Percentiles rank a stretch among this genome's conserved stretches.
These are phyloP conservation scores for Geotrichum europaeum DNA, from an alignment of 1,139 yeast genomes.

Conservation along the genomic window DNA sequence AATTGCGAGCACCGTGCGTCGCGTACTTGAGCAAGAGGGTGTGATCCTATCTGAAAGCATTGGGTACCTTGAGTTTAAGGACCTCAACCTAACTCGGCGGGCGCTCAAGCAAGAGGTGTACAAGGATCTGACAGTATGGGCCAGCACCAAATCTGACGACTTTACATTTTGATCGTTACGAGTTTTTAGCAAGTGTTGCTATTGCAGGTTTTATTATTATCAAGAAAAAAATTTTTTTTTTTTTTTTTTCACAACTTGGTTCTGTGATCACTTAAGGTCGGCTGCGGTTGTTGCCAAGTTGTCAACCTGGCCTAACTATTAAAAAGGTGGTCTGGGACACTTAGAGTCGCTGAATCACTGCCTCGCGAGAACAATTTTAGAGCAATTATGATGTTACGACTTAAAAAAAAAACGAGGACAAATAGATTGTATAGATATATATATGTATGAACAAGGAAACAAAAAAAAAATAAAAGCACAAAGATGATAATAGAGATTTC, in stretches of 20 bases:
- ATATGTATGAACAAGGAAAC: not conserved
- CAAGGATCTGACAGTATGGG: slow-evolving; percentile 28
- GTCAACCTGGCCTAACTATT: not conserved
- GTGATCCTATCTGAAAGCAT: not conserved
- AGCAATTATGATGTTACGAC: slow-evolving; percentile 4
- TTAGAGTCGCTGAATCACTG: not conserved
- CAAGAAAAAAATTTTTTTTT: no score
- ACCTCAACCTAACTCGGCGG: slow-evolving; percentile 19
- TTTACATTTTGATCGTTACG: slow-evolving; percentile 20
- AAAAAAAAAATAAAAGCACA: not conserved
- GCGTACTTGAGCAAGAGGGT: slow-evolving; percentile 1
- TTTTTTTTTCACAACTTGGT: not conserved
- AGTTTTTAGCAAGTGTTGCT: not conserved
- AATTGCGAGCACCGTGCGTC: slow-evolving; percentile 13
- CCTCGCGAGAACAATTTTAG: not conserved
- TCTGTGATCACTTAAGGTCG: not conserved
- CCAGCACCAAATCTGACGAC: slow-evolving; percentile 29
- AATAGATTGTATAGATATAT: not conserved
- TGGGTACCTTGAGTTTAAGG: slow-evolving; percentile 11
- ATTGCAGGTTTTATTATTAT: no score
- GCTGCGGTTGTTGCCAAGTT: not conserved
- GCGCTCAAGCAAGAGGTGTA: slow-evolving; percentile 24
- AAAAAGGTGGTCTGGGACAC: not conserved
- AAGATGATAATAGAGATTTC: not conserved
- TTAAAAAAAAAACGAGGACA: not conserved